Conservation (phyloP, 441 rosid species). For the Omphalea diandra region DNA sequence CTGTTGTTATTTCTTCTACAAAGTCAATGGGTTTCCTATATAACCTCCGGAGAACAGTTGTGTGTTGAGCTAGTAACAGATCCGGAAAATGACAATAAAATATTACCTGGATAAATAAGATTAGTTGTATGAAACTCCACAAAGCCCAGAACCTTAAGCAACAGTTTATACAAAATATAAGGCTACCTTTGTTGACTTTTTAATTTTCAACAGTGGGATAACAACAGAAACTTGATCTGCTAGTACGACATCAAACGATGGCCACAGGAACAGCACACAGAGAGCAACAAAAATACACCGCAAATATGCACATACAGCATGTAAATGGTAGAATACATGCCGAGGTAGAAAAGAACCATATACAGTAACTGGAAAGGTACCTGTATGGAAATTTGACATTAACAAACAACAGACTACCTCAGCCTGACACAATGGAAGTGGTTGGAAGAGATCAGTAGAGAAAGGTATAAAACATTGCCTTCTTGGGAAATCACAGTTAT, state of each 20-base stretch:
- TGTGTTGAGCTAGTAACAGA: conserved; percentile 75
- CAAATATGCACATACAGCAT: conserved; percentile 82
- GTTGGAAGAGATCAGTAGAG: background rate
- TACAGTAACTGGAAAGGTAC: conserved; percentile 70
- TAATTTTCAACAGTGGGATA: conserved; percentile 72
- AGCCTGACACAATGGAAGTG: background rate
- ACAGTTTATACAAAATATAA: conserved; percentile 1
- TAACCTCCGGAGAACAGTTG: conserved; percentile 67
- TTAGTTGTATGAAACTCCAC: conserved; percentile 9
- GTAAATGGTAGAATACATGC: conserved; percentile 78
- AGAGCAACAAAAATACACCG: conserved; percentile 85
- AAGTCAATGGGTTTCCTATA: conserved; percentile 84
- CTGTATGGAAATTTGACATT: conserved; percentile 32
- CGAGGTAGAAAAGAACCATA: conserved; percentile 87
- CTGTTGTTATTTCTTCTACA: conserved; percentile 80
- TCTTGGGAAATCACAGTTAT: background rate
- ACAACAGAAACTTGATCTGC: conserved; percentile 88
- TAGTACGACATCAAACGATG: conserved; percentile 68
- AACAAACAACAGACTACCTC: background rate
- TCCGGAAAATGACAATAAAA: conserved; percentile 98
- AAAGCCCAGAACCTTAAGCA: conserved; percentile 11
- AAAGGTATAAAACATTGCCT: background rate
- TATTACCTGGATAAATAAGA: conserved; percentile 49
- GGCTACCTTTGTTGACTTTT: conserved; percentile 64
- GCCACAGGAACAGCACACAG: conserved; percentile 66